Conservation (phyloP, 2,329 filamentous ascomycete species). For the Aspergillus felis region DNA sequence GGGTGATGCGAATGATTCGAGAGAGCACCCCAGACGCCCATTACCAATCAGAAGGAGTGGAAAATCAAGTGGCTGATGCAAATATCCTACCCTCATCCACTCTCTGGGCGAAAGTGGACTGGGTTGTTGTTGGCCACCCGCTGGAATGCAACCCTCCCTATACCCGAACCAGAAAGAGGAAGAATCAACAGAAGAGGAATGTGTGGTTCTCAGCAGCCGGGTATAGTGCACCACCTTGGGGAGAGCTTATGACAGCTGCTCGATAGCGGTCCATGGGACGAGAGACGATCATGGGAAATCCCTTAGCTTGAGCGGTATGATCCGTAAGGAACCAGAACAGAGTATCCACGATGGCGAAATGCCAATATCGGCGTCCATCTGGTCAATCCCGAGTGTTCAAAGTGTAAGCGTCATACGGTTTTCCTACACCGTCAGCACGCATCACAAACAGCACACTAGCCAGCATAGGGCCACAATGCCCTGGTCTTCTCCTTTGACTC, state of each 20-base stretch:
- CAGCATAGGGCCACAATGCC: conserved; percentile 2
- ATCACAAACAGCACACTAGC: conserved; percentile 4
- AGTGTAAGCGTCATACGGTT: conserved; percentile 36
- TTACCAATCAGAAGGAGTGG: conserved; percentile 22
- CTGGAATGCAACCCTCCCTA: conserved; percentile 35
- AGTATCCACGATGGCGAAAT: not conserved
- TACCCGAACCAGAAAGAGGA: conserved; percentile 27
- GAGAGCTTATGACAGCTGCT: conserved; percentile 1
- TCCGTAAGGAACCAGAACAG: conserved; percentile 3
- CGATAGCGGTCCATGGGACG: not conserved
- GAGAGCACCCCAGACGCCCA: conserved; percentile 7
- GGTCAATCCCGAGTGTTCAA: conserved; percentile 5
- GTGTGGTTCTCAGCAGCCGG: conserved; percentile 18
- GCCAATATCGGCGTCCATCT: not conserved
- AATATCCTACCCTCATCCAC: conserved; percentile 20
- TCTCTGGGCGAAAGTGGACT: conserved; percentile 13
- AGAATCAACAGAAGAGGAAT: conserved; percentile 21
- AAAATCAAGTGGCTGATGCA: conserved; percentile 20
- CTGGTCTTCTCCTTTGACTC: conserved; percentile 4
- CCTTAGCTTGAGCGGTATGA: conserved; percentile 6
- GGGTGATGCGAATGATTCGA: conserved; percentile 19
- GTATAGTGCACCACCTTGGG: conserved; percentile 14
- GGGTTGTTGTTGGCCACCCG: conserved; percentile 28
- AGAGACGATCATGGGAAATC: not conserved
- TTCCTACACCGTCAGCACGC: conserved; percentile 15